These are phyloP conservation scores for Leccinellum albellum DNA, from an alignment of 768 basidiomycete species.

Conservation along the genomic window DNA sequence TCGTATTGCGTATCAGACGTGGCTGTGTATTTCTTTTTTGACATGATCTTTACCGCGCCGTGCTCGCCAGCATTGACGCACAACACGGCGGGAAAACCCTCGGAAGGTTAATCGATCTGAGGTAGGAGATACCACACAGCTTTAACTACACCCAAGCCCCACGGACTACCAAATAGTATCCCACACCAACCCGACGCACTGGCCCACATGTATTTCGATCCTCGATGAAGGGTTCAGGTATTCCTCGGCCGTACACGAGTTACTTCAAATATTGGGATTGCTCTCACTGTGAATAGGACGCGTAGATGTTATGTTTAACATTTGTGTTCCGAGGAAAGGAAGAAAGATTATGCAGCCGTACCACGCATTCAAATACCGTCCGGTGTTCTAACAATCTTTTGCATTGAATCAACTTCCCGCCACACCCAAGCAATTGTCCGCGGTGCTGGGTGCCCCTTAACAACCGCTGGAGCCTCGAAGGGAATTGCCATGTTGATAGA, in stretches of 20 bases:
- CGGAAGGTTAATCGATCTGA: neutral
- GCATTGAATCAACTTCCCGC: neutral
- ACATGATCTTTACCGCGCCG: neutral
- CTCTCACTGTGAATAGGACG: neutral
- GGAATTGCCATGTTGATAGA: neutral
- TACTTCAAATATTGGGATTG: neutral
- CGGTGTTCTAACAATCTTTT: neutral
- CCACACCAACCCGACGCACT: neutral
- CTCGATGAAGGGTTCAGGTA: neutral
- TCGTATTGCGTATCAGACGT: neutral
- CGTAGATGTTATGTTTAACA: neutral
- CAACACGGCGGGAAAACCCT: neutral
- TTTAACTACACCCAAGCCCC: neutral
- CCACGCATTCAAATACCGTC: neutral
- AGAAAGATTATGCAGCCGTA: neutral
- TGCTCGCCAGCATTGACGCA: neutral
- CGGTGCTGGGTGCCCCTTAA: neutral
- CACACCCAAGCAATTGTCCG: neutral
- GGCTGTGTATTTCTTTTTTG: neutral
- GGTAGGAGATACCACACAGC: neutral
- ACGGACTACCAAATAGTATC: neutral
- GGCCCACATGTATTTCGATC: neutral
- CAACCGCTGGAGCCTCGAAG: neutral
- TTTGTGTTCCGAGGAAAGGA: neutral
- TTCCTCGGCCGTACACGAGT: neutral